Base-by-base conservation (phyloP, 345 rosid species). In the Euclidium syriacum region DNA sequence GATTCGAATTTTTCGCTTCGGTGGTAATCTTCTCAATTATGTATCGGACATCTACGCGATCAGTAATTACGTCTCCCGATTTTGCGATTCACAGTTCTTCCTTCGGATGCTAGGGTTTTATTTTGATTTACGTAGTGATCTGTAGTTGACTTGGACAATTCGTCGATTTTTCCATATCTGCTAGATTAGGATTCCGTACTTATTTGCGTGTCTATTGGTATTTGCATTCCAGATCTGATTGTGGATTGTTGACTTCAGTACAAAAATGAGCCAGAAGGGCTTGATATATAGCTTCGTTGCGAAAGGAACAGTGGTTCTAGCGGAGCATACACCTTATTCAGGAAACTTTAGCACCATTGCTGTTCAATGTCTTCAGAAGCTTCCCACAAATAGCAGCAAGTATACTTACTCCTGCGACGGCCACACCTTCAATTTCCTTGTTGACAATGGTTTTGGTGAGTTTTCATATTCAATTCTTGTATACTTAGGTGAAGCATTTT, bases 291-390 rank as follows among this genome's bases (percentile, higher is more conserved):
- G 97, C 81, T 95, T 95, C 66, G 97, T 88, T 62, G 90, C 97
- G 0, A 95, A 86, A 70, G 99, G 99, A 55, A 90, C 84, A 4
- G 88, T 95, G 32, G 97, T 94, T 60, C 38, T 94, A 57, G 99
- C 99, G 0, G 99, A 94, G 74, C 97, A 94, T 74, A 94, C 99
- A 2, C 73, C 90, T 1, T 94, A 81, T 75, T 79, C 97, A 0
- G 99, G 99, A 47, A 94, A 94, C 76, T 94, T 94, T 52, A 90
- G 99, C 78, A 90, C 99, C 73, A 75, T 94, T 49, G 99, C 97
- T 38, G 95, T 94, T 68, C 99, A 94, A 32, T 94, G 99, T 66
- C 82, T 94, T 12, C 99, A 90, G 80, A 94, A 82, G 80, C 87
- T 90, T 49, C 95, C 99, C 43, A 79, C 89, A 1, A 83, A 81